Conservation (phyloP, 306 rosid genomes). For the Ochetophila trinervis region DNA sequence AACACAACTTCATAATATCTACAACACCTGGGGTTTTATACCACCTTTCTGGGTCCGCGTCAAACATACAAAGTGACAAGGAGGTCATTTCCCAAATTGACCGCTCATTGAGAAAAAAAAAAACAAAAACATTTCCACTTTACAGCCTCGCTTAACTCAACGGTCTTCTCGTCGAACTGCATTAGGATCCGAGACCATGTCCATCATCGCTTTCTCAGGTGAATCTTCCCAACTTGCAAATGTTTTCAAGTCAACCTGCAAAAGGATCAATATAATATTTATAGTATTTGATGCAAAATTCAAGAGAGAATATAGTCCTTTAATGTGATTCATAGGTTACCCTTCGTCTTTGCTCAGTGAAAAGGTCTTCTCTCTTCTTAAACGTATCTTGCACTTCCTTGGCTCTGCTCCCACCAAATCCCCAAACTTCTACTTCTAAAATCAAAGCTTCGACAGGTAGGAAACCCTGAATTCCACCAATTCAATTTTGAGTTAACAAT, state of each 20-base stretch:
- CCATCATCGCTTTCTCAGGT: conserved; percentile 87
- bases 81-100: too few species aligned
- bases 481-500: not conserved
- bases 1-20: too few species aligned
- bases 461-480: conserved; percentile 58
- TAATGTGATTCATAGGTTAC: conserved; percentile 28
- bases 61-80: too few species aligned
- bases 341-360: conserved; percentile 81
- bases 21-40: too few species aligned
- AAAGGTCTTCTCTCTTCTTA: conserved; percentile 86
- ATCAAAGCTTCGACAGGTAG: conserved; percentile 67
- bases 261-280: not conserved
- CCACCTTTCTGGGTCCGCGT: too few species aligned
- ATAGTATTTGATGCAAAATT: conserved; percentile 1
- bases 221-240: conserved; percentile 93
- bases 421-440: conserved; percentile 90
- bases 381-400: conserved; percentile 58
- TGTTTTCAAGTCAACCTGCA: conserved; percentile 85
- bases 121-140: not conserved
- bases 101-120: too few species aligned
- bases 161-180: conserved; percentile 85
- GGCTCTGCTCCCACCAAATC: conserved; percentile 69
- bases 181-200: conserved; percentile 76
- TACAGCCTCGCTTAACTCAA: conserved; percentile 14
- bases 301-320: too few species aligned